phyloP scores from a whole-genome alignment of 176 grass and related monocot genomes.

The Chrysopogon serrulatus region DNA sequence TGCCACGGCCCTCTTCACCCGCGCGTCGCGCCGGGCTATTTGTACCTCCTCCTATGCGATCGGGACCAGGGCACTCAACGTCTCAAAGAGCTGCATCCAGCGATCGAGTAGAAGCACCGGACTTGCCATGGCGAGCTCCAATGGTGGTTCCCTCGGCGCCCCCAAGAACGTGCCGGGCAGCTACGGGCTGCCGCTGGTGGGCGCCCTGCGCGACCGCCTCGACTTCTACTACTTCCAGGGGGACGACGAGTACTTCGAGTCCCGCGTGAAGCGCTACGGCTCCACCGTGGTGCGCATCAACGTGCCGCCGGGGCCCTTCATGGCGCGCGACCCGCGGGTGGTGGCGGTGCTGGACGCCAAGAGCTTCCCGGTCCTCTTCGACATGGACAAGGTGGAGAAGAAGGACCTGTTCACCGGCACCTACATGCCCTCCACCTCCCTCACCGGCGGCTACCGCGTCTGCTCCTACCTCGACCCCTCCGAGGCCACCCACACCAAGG shows the following conservation, averaged over 20 bases:
- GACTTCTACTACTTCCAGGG: conserved; percentile 76
- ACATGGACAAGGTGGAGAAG: conserved; percentile 71
- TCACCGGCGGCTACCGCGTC: too few relatives aligned
- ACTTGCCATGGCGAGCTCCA: conserved; percentile 4
- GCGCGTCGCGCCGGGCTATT: neutral
- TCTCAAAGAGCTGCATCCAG: too few relatives aligned
- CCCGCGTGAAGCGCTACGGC: conserved; percentile 35
- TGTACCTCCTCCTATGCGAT: neutral
- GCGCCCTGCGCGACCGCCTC: conserved; percentile 47
- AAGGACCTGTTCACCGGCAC: too few relatives aligned
- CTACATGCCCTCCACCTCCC: too few relatives aligned
- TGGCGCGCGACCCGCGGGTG: conserved; percentile 49
- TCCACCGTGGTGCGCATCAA: conserved; percentile 67
- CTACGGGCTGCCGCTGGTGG: conserved; percentile 44
- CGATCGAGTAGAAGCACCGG: too few relatives aligned
- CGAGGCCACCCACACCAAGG: too few relatives aligned
- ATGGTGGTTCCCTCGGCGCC: neutral
- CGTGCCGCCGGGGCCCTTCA: conserved; percentile 49
- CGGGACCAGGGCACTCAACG: neutral
- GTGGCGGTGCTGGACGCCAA: conserved; percentile 57
- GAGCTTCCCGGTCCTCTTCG: conserved; percentile 74
- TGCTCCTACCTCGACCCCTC: too few relatives aligned
- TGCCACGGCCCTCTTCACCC: neutral
- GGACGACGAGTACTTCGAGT: conserved; percentile 63
- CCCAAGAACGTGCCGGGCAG: conserved; percentile 29